Evolutionary conservation across 2,329 filamentous ascomycete species (phyloP).

Genomic region (Colletotrichum incanum): DNA sequence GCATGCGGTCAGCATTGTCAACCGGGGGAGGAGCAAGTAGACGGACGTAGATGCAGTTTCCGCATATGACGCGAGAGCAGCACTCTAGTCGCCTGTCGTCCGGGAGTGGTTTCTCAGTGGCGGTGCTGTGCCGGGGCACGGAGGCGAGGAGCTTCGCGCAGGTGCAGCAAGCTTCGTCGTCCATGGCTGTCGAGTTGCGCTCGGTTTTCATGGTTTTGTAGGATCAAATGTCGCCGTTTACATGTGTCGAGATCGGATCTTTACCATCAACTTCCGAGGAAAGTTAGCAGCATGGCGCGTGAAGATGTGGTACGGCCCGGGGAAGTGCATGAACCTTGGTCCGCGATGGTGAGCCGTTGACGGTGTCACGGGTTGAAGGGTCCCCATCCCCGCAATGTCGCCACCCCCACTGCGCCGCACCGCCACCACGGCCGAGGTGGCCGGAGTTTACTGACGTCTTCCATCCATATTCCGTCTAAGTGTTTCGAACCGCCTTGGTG

Average conservation of each 20-base stretch:
- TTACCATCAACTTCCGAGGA: background rate
- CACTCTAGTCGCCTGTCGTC: slow-evolving; percentile 76
- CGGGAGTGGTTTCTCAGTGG: slow-evolving; percentile 73
- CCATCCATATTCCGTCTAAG: background rate
- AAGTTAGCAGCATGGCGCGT: background rate
- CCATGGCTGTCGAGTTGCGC: slow-evolving; percentile 2
- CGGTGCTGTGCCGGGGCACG: slow-evolving; percentile 65
- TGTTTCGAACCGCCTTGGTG: background rate
- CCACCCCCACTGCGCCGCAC: slow-evolving; percentile 26
- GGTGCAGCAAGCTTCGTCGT: slow-evolving; percentile 73
- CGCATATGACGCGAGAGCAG: slow-evolving; percentile 81
- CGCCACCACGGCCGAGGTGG: slow-evolving; percentile 21
- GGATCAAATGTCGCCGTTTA: background rate
- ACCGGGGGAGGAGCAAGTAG: slow-evolving; percentile 20
- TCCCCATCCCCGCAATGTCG: slow-evolving; percentile 11
- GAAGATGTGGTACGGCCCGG: slow-evolving; percentile 2
- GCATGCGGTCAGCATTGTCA: slow-evolving; percentile 10
- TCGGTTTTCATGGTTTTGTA: slow-evolving; percentile 19
- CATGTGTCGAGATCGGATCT: no score
- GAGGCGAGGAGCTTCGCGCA: slow-evolving; percentile 75
- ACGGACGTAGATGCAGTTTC: slow-evolving; percentile 76
- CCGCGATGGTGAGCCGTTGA: slow-evolving; percentile 15
- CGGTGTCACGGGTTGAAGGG: slow-evolving; percentile 14
- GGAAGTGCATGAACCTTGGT: slow-evolving; percentile 25
- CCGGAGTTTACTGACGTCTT: slow-evolving; percentile 27